phyloP scores from a whole-genome alignment of 2,329 filamentous ascomycete species.

The Aspergillus thermomutatus region DNA sequence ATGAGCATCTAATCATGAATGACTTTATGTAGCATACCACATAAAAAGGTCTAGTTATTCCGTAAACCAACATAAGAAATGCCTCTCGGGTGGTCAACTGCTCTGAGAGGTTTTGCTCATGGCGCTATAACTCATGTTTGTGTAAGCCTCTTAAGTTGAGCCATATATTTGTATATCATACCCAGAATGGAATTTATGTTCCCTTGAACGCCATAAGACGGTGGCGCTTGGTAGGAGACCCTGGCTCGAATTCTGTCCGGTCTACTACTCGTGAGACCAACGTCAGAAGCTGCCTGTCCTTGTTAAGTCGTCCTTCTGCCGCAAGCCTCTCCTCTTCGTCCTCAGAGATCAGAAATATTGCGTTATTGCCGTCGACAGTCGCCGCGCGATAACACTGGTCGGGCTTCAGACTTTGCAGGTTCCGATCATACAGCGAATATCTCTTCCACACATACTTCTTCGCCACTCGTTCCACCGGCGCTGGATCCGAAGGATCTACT shows the following conservation, averaged over 20 bases:
- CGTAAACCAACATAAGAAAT: slow-evolving; percentile 2
- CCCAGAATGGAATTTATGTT: background rate
- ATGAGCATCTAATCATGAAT: slow-evolving; percentile 4
- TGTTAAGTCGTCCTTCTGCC: slow-evolving; percentile 2
- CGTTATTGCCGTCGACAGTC: slow-evolving; percentile 6
- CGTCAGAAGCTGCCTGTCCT: slow-evolving; percentile 6
- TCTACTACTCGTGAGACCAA: slow-evolving; percentile 3
- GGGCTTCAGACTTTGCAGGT: slow-evolving; percentile 8
- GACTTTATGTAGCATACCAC: background rate
- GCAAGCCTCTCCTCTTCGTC: slow-evolving; percentile 4
- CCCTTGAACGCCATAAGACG: background rate
- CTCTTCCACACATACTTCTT: slow-evolving; percentile 14
- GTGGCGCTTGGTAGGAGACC: background rate
- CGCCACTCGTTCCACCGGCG: slow-evolving; percentile 7
- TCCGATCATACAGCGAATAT: slow-evolving; percentile 12
- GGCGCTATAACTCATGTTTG: background rate
- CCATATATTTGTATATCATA: background rate
- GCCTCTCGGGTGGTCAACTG: background rate
- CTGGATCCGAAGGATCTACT: slow-evolving; percentile 10
- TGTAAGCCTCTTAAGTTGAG: background rate
- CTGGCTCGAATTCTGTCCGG: background rate
- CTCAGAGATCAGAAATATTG: slow-evolving; percentile 5
- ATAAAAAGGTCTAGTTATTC: slow-evolving; percentile 1
- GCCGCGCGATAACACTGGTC: slow-evolving; percentile 7
- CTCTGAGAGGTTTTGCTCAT: background rate